These are phyloP conservation scores for Flaveria linearis DNA, from an alignment of 129 eudicot genomes.

Conservation along the genomic window DNA sequence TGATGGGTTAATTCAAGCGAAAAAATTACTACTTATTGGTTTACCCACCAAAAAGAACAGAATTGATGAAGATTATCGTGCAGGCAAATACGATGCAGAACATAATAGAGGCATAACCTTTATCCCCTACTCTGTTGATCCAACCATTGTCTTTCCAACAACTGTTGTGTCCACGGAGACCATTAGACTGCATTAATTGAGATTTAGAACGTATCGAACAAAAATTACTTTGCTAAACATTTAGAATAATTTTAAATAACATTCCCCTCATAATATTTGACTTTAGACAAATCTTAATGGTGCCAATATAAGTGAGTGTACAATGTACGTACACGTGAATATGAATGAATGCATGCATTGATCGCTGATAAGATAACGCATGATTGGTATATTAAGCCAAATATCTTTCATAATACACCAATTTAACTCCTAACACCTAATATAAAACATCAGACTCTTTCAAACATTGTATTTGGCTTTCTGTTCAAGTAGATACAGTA, in stretches of 20 bases:
- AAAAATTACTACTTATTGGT: slow-evolving; percentile 1
- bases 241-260: background rate
- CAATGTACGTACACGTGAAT: background rate
- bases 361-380: too few relatives aligned
- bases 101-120: slow-evolving; percentile 79
- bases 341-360: too few relatives aligned
- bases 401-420: too few relatives aligned
- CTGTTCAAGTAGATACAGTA: background rate
- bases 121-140: slow-evolving; percentile 38
- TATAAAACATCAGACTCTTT: background rate
- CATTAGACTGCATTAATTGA: slow-evolving; percentile 59
- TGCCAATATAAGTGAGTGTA: background rate
- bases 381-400: too few relatives aligned
- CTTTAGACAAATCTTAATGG: too few relatives aligned
- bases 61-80: slow-evolving; percentile 71
- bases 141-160: slow-evolving; percentile 53
- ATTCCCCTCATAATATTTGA: background rate
- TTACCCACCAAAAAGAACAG: slow-evolving; percentile 73
- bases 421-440: background rate
- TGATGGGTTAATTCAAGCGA: background rate
- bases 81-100: slow-evolving; percentile 55
- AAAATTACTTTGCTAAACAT: background rate
- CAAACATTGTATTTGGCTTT: background rate
- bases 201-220: slow-evolving; percentile 17
- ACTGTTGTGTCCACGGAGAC: slow-evolving; percentile 50